These are phyloP conservation scores for Globisporangium carolinianum DNA, from an alignment of 352 stramenopile genomes.

Conservation along the genomic window DNA sequence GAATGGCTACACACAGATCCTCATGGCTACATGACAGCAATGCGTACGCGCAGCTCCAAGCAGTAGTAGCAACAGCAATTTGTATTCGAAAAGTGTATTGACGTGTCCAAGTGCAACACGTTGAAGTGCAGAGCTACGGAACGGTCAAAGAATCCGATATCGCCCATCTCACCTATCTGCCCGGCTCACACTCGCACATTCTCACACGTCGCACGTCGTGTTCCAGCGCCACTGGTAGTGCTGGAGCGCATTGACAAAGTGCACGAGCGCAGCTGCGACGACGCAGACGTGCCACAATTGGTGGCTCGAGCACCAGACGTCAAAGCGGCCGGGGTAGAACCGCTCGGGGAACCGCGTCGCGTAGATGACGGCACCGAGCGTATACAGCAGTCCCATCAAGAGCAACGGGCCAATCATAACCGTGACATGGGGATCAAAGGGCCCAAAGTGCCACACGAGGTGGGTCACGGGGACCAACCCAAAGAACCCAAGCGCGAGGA, in stretches of 20 bases:
- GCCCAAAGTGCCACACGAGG: slow-evolving; percentile 65
- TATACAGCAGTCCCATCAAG: slow-evolving; percentile 77
- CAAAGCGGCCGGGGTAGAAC: slow-evolving; percentile 79
- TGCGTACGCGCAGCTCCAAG: too few species aligned
- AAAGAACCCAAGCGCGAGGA: slow-evolving; percentile 78
- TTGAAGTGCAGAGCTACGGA: neutral
- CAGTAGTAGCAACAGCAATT: too few species aligned
- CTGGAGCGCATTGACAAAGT: slow-evolving; percentile 78
- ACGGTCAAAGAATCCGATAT: too few species aligned
- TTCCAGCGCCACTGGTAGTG: slow-evolving; percentile 86
- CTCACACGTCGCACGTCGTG: slow-evolving; percentile 64
- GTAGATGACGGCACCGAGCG: slow-evolving; percentile 77
- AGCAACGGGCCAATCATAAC: slow-evolving; percentile 76
- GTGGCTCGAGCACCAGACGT: slow-evolving; percentile 83
- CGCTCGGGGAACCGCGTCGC: slow-evolving; percentile 80
- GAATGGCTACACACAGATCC: too few species aligned
- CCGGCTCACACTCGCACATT: neutral
- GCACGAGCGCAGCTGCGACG: slow-evolving; percentile 75
- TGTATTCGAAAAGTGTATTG: neutral
- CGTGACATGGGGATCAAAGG: slow-evolving; percentile 78
- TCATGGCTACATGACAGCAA: too few species aligned
- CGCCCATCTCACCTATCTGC: neutral
- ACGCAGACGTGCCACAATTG: slow-evolving; percentile 88
- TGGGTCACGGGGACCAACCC: slow-evolving; percentile 70
- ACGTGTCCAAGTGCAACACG: too few species aligned